These are phyloP conservation scores for Musa acuminata DNA, from an alignment of 176 grass and related monocot species.

Conservation along the genomic window DNA sequence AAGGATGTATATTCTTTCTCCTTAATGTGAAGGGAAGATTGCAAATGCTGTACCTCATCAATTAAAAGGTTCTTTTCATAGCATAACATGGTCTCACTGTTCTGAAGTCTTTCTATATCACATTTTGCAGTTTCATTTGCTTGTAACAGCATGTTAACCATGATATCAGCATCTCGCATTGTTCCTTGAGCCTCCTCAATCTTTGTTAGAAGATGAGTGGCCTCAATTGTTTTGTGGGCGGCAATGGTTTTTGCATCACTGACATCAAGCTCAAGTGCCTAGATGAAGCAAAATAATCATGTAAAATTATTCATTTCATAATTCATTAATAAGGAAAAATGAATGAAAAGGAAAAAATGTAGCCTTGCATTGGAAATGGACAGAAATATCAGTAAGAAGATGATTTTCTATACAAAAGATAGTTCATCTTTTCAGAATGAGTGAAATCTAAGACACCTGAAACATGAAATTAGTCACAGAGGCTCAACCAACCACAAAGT, in stretches of 20 bases:
- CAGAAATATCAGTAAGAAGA: too few relatives aligned
- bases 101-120: constrained; percentile 39
- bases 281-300: constrained; percentile 13
- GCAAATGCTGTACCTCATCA: constrained; percentile 41
- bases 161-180: constrained; percentile 70
- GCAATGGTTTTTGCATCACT: constrained; percentile 52
- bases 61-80: constrained; percentile 39
- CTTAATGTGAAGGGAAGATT: constrained; percentile 36
- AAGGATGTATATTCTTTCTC: constrained; percentile 48
- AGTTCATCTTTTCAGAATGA: too few relatives aligned
- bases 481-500: too few relatives aligned
- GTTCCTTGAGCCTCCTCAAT: constrained; percentile 76
- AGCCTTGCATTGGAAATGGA: background rate
- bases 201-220: constrained; percentile 49
- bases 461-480: too few relatives aligned
- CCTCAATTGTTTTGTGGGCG: constrained; percentile 65
- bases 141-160: constrained; percentile 53
- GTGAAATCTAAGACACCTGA: too few relatives aligned
- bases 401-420: too few relatives aligned
- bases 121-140: constrained; percentile 60
- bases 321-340: background rate
- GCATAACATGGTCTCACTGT: constrained; percentile 42
- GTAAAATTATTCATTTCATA: background rate
- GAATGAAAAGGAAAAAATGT: background rate
- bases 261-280: constrained; percentile 60